Evolutionary conservation across 345 rosid genomes (phyloP), one percentile per base, ranked within the genome.

Genomic region (Physaria fendleri): DNA sequence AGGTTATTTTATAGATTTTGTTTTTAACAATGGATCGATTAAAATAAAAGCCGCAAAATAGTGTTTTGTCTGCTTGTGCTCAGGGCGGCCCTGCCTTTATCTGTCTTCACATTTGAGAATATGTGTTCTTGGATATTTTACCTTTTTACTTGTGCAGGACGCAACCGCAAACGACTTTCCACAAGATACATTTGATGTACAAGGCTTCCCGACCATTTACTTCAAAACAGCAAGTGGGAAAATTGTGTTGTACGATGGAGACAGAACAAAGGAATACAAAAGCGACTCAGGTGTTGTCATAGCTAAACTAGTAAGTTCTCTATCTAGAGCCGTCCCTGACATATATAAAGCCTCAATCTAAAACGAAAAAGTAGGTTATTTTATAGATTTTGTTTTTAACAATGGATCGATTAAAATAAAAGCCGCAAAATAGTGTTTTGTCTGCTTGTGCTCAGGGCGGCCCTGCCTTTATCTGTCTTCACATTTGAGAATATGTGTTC

Each of bases 261-360:
- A 64, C 56, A 86, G 97, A 75, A 80, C 86, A 48, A 89, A 87
- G 69, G 97, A 89, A 65, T 93, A 34, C 52, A 73, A 83, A 73
- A 83, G 62, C 9, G 85, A 85, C 72, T 52, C 86, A 30, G 70
- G 60, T 46, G 77, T 93, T 6, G 59, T 84, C 67, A 89, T 93
- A 14, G 97, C 89, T 34, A 93, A 89, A 81, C 66, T 89, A 56
- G 97, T 86, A 76, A 84, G 97, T 48, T n/a, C n/a, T n/a, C n/a
- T n/a, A n/a, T n/a, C n/a, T n/a, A n/a, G n/a, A n/a, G n/a, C n/a
- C n/a, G n/a, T n/a, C n/a, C n/a, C n/a, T n/a, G n/a, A n/a, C n/a
- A n/a, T n/a, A n/a, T n/a, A n/a, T n/a, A n/a, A n/a, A n/a, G n/a
- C n/a, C n/a, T n/a, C n/a, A n/a, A n/a, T n/a, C n/a, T n/a, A n/a